These are phyloP conservation scores for Dioszegia hungarica DNA, from an alignment of 768 basidiomycete species.

Conservation along the genomic window DNA sequence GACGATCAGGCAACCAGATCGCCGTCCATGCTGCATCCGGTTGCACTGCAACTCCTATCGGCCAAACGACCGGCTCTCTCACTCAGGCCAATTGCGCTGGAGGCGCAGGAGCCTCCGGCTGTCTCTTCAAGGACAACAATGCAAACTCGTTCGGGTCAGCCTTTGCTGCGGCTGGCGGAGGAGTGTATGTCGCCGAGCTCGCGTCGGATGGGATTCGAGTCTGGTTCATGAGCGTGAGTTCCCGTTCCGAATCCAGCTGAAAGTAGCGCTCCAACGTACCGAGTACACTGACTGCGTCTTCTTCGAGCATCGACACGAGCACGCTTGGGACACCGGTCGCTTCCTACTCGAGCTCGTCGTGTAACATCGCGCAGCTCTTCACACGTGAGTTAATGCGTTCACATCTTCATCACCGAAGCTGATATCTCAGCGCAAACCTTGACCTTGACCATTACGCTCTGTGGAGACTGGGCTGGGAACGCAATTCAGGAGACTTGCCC, in stretches of 20 bases:
- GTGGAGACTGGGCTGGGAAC: constrained; percentile 57
- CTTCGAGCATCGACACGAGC: constrained; percentile 54
- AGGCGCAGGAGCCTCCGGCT: constrained; percentile 57
- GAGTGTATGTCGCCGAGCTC: constrained; percentile 70
- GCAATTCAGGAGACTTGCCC: constrained; percentile 53
- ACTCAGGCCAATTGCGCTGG: constrained; percentile 53
- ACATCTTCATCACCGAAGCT: not conserved
- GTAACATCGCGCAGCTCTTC: constrained; percentile 52
- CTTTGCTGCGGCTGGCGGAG: constrained; percentile 65
- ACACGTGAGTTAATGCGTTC: constrained; percentile 35
- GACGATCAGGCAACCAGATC: constrained; percentile 59
- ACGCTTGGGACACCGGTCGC: constrained; percentile 60
- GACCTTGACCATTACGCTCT: constrained; percentile 69
- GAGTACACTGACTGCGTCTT: constrained; percentile 51
- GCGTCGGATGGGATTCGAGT: constrained; percentile 55
- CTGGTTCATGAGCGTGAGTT: constrained; percentile 60
- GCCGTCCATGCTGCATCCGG: constrained; percentile 64
- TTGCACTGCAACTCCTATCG: constrained; percentile 13
- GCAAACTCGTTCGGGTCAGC: constrained; percentile 61
- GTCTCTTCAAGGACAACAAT: constrained; percentile 59
- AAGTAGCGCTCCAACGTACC: constrained; percentile 39
- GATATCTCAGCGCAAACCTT: constrained; percentile 58
- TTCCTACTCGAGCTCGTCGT: constrained; percentile 62
- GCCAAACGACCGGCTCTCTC: constrained; percentile 26
- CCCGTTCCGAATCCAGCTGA: not conserved